Conservation (phyloP, 805 yeast genomes). For the Metschnikowia noctiluminum region DNA sequence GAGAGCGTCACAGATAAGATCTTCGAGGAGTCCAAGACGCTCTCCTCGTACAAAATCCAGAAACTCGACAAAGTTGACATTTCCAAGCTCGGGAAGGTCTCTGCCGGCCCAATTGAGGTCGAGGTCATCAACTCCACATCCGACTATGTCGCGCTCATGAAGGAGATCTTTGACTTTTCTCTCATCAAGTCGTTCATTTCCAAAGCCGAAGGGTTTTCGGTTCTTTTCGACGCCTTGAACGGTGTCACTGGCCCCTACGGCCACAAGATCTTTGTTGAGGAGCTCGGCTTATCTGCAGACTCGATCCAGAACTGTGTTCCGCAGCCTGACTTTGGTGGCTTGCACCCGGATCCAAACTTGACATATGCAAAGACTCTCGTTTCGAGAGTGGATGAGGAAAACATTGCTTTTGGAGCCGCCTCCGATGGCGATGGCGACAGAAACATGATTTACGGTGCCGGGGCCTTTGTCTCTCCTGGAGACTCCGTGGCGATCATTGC, state of each 20-base stretch:
- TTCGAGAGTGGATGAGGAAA: conserved; percentile 73
- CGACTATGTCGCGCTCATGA: conserved; percentile 76
- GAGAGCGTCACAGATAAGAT: conserved; percentile 89
- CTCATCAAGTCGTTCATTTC: conserved; percentile 70
- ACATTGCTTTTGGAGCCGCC: conserved; percentile 94
- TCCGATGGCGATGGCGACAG: conserved; percentile 99
- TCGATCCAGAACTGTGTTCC: conserved; percentile 80
- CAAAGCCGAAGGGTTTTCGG: conserved; percentile 53
- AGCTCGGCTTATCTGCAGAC: conserved; percentile 69
- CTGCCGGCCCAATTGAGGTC: conserved; percentile 57
- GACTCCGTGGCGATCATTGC: conserved; percentile 97
- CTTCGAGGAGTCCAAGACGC: conserved; percentile 59
- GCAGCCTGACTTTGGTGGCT: conserved; percentile 90
- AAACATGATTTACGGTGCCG: conserved; percentile 96
- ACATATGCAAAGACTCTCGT: conserved; percentile 91
- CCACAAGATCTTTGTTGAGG: conserved; percentile 73
- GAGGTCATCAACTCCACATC: conserved; percentile 81
- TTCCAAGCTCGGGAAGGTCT: conserved; percentile 50
- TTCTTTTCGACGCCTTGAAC: conserved; percentile 84
- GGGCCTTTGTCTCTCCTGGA: conserved; percentile 95
- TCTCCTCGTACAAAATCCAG: conserved; percentile 59
- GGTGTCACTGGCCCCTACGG: conserved; percentile 99
- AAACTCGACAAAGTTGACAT: conserved; percentile 68
- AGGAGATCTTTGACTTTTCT: conserved; percentile 82
- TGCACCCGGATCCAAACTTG: conserved; percentile 97